phyloP scores from a whole-genome alignment of 1,139 yeast genomes.

The Yamadazyma atmosphaerica region DNA sequence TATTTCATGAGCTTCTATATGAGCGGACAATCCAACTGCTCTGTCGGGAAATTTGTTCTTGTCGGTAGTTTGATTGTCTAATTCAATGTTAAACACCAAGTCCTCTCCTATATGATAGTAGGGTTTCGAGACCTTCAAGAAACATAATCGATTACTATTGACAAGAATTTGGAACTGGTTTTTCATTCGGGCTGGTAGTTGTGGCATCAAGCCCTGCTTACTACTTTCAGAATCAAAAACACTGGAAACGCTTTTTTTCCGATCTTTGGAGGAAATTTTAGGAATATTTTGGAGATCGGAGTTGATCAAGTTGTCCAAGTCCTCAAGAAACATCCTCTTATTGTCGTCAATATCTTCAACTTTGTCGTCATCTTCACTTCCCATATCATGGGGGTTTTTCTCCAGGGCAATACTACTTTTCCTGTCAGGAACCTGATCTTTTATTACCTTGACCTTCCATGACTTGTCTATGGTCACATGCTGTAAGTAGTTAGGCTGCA shows the following conservation, averaged over 20 bases:
- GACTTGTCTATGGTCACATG: constrained; percentile 28
- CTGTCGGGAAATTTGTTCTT: constrained; percentile 19
- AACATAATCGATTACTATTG: constrained; percentile 34
- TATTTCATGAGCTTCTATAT: constrained; percentile 43
- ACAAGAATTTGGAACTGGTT: constrained; percentile 41
- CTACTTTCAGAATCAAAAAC: constrained; percentile 16
- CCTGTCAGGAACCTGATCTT: not conserved
- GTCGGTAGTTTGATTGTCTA: constrained; percentile 21
- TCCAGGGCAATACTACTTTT: constrained; percentile 2
- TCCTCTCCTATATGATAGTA: constrained; percentile 53
- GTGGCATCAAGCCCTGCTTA: constrained; percentile 21
- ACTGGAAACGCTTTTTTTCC: constrained; percentile 27
- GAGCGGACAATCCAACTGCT: constrained; percentile 35
- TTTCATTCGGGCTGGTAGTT: constrained; percentile 33
- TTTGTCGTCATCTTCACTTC: constrained; percentile 5
- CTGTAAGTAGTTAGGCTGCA: constrained; percentile 33
- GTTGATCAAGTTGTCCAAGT: constrained; percentile 32
- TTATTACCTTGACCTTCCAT: constrained; percentile 26
- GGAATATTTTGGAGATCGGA: constrained; percentile 39
- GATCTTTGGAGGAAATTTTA: constrained; percentile 30
- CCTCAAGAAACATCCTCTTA: constrained; percentile 22
- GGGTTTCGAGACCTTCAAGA: constrained; percentile 39
- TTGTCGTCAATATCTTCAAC: constrained; percentile 1
- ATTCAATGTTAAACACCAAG: constrained; percentile 34
- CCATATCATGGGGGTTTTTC: constrained; percentile 4